Percentiles rank a stretch among this genome's conserved stretches.
These are phyloP conservation scores for Colletotrichum tamarilloi DNA, from an alignment of 2,329 filamentous ascomycete genomes.

Conservation along the genomic window DNA sequence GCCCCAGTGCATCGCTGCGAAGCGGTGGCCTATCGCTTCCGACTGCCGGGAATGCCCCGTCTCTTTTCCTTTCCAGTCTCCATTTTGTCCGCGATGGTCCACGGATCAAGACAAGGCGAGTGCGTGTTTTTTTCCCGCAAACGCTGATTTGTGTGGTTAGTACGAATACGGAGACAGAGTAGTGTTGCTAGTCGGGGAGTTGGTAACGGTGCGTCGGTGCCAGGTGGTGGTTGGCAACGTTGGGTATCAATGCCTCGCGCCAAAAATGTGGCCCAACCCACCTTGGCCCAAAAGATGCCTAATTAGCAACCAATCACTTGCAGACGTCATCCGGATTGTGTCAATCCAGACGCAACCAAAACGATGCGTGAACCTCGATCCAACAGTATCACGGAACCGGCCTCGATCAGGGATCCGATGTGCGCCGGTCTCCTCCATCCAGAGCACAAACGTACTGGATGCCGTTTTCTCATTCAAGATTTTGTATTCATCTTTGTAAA, in stretches of 20 bases:
- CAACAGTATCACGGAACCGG: not conserved
- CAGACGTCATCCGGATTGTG: constrained; percentile 21
- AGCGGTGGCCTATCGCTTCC: not conserved
- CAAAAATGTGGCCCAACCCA: constrained; percentile 49
- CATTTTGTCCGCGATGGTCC: not conserved
- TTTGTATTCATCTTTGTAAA: not conserved
- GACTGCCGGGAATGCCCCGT: constrained; percentile 2
- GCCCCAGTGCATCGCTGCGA: not conserved
- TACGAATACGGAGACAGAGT: not conserved
- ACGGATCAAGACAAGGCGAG: not conserved
- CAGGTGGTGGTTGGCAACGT: constrained; percentile 38
- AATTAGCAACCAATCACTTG: constrained; percentile 31
- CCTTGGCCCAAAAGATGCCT: constrained; percentile 32
- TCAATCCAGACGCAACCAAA: constrained; percentile 20
- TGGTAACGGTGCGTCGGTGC: not conserved
- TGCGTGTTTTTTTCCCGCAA: not conserved
- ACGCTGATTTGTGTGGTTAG: not conserved
- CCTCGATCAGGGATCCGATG: not conserved
- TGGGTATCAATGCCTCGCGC: constrained; percentile 53
- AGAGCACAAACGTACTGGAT: not conserved
- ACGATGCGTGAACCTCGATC: constrained; percentile 5
- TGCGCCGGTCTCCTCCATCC: not conserved
- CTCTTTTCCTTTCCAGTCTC: not conserved
- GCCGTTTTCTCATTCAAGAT: not conserved
- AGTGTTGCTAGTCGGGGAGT: not conserved